A percentile compares a stretch with the other conserved stretches of the same genome.
phyloP scores from a whole-genome alignment of 2,329 filamentous ascomycete species.

The Emmonsia crescens region DNA sequence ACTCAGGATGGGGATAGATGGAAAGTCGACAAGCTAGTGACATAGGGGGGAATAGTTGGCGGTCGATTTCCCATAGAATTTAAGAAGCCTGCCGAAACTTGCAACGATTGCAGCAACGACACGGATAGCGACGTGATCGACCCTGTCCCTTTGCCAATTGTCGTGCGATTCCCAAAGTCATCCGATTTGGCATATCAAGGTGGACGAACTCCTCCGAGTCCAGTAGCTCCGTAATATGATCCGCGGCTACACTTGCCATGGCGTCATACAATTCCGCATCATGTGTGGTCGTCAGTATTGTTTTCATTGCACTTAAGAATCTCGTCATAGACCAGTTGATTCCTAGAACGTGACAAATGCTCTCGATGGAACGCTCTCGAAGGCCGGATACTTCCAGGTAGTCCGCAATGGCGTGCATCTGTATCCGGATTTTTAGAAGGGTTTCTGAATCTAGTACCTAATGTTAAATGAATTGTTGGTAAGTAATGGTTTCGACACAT shows the following conservation, averaged over 20 bases:
- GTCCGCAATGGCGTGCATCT: slow-evolving; percentile 10
- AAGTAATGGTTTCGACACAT: neutral
- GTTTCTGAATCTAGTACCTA: neutral
- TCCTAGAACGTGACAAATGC: slow-evolving; percentile 4
- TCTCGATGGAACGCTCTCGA: slow-evolving; percentile 2
- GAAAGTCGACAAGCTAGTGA: too few species aligned
- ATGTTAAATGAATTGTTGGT: neutral
- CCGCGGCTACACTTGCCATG: neutral
- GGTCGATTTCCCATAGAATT: neutral
- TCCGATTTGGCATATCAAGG: neutral
- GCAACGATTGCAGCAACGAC: neutral
- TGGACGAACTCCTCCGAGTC: neutral
- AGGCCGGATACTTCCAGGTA: slow-evolving; percentile 10
- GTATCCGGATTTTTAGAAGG: neutral
- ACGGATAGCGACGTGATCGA: neutral
- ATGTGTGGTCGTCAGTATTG: neutral
- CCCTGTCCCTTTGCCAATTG: neutral
- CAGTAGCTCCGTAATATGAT: slow-evolving; percentile 2
- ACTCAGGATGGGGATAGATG: neutral
- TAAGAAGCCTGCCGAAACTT: neutral
- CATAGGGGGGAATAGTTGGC: neutral
- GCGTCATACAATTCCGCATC: slow-evolving; percentile 5
- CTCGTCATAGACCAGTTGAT: neutral
- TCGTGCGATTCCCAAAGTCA: neutral
- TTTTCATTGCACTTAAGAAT: neutral